Evolutionary conservation across 1,284 basidiomycete genomes (phyloP).

Genomic region (Fomitopsis palustris): DNA sequence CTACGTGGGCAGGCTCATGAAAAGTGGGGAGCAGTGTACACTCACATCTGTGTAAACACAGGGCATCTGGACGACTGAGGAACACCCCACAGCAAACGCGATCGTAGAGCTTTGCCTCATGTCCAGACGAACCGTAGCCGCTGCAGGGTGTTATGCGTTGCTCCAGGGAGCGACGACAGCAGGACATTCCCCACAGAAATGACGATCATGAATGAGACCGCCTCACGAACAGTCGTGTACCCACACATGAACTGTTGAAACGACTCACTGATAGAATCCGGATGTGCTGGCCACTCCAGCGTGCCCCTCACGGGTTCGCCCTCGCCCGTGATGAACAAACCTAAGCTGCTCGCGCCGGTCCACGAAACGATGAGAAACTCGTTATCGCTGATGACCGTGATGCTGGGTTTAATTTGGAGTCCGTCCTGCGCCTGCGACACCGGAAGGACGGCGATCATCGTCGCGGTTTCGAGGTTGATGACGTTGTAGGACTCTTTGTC

Average conservation of each 20-base stretch:
- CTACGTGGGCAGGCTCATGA: background rate
- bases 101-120: too few relatives aligned
- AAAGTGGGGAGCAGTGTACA: too few relatives aligned
- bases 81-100: too few relatives aligned
- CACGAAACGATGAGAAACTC: conserved; percentile 82
- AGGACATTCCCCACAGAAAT: too few relatives aligned
- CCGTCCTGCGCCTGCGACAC: conserved; percentile 61
- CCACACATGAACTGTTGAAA: background rate
- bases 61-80: too few relatives aligned
- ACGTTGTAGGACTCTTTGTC: conserved; percentile 72
- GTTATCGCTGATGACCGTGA: conserved; percentile 69
- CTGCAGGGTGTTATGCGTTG: too few relatives aligned
- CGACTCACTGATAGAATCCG: conserved; percentile 70
- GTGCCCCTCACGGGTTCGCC: conserved; percentile 90
- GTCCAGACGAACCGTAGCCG: too few relatives aligned
- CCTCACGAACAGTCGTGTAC: too few relatives aligned
- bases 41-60: too few relatives aligned
- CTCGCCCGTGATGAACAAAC: conserved; percentile 78
- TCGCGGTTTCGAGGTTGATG: conserved; percentile 68
- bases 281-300: conserved; percentile 79
- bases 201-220: too few relatives aligned
- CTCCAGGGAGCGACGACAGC: background rate
- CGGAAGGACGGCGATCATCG: conserved; percentile 71
- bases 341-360: conserved; percentile 75
- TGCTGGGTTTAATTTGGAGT: conserved; percentile 59